Percentiles rank a stretch among this genome's conserved stretches.
These are phyloP conservation scores for Botrytis galanthina DNA, from an alignment of 2,329 filamentous ascomycete genomes.

Conservation along the genomic window DNA sequence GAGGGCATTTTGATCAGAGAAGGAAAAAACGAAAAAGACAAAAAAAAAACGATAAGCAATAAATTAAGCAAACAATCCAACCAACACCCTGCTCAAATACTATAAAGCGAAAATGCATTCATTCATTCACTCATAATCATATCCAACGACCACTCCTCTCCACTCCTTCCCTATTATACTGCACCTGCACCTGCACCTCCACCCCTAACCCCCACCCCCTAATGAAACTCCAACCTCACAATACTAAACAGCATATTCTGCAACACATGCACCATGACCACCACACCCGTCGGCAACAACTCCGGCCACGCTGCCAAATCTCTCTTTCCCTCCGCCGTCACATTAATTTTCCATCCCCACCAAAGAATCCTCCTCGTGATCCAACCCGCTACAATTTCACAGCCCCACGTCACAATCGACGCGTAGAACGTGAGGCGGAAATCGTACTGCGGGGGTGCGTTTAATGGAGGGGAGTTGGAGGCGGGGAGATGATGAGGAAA, in stretches of 20 bases:
- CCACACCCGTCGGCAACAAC: slow-evolving; percentile 62
- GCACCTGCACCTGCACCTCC: too few relatives aligned
- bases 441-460: slow-evolving; percentile 49
- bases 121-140: background rate
- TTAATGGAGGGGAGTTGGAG: slow-evolving; percentile 30
- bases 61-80: background rate
- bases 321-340: slow-evolving; percentile 62
- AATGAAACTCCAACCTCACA: slow-evolving; percentile 58
- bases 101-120: background rate
- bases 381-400: slow-evolving; percentile 61
- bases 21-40: accelerated
- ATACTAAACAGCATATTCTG: slow-evolving; percentile 74
- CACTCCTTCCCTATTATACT: background rate
- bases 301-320: slow-evolving; percentile 67
- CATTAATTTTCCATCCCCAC: slow-evolving; percentile 58
- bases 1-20: background rate
- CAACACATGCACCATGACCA: slow-evolving; percentile 65
- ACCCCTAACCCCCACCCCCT: background rate
- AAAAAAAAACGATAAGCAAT: background rate
- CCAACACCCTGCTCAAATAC: slow-evolving; percentile 1
- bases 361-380: slow-evolving; percentile 58
- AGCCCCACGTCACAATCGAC: slow-evolving; percentile 63
- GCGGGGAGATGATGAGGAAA: background rate
- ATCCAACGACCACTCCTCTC: background rate
- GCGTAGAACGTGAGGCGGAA: slow-evolving; percentile 63